phyloP scores from a whole-genome alignment of 257 asterid species.

The Solanum peruvianum region DNA sequence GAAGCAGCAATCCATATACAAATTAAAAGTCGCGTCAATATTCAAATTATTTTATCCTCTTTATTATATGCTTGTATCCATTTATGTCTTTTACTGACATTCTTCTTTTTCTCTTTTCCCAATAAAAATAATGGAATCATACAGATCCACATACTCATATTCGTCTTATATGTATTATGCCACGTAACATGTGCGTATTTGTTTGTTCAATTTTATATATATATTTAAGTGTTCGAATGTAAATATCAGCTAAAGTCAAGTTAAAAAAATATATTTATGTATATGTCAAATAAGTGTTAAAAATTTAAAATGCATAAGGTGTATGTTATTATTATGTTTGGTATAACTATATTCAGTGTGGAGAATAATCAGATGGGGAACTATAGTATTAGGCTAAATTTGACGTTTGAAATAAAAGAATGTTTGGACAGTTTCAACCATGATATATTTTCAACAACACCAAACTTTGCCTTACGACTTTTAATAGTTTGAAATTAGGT shows the following conservation, averaged over 20 bases:
- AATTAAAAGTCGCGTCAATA: not conserved
- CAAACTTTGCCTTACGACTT: not conserved
- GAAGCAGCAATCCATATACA: not conserved
- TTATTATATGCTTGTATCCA: not conserved
- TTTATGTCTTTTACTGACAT: not conserved
- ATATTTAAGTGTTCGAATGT: no score
- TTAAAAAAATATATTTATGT: no score
- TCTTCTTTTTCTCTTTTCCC: not conserved
- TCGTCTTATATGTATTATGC: not conserved
- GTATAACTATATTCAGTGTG: not conserved
- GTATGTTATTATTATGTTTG: not conserved
- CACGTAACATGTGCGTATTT: accelerated
- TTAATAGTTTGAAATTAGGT: not conserved
- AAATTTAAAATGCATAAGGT: not conserved
- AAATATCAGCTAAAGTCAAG: not conserved
- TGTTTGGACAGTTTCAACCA: not conserved
- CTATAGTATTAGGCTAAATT: not conserved
- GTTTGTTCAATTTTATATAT: no score
- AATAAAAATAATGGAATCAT: not conserved
- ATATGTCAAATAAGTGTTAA: not conserved
- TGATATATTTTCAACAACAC: not conserved
- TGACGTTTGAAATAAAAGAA: not conserved
- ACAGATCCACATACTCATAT: not conserved
- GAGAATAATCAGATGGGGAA: not conserved
- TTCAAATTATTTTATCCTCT: not conserved